Evolutionary conservation across 257 asterid genomes (phyloP), one percentile per base, ranked within the genome.

Genomic region (Solanum lignicaule): DNA sequence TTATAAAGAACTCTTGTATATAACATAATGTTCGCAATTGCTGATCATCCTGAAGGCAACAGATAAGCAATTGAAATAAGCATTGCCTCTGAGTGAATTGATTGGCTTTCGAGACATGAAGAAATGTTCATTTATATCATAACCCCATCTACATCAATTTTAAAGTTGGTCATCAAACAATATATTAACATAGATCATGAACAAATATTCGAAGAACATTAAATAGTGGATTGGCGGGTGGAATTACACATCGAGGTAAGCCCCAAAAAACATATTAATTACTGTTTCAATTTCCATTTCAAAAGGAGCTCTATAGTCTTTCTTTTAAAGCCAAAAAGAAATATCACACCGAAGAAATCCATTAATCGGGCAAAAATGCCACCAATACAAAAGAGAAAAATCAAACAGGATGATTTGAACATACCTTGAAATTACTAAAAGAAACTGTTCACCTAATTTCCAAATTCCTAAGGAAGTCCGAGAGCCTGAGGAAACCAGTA

Each of bases 401-500:
- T 38, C 84, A 79, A 41, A 79, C 25, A 43, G 25, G 38, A 29
- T 43, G 38, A 79, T 79, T 79, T 31, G 65, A 41, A 43, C 38
- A 43, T 81, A 81, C 68, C 85, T 81, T 46, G 68, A 46, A 81
- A 46, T 46, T 81, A 81, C 41, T 16, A 29, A 29, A 46, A 81
- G 68, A 27, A 35, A 52, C 6, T 79, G 31, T 90, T 95, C 98
- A 95, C 79, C 94, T 89, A 87, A 94, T 85, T 86, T 91, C 97
- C 95, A 96, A 46, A 87, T 92, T 92, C 84, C 94, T 88, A 84
- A 95, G 94, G 91, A 96, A 90, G 91, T 93, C 94, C n/a, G 98
- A 93, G 83, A 95, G 95, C 94, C 98, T 95, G 95, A 81, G 91
- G 89, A 73, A 82, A 91, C 83, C 88, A 91, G n/a, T 20, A 85